Evolutionary conservation across 331 rosid species (phyloP), one percentile per base, ranked within the genome.

Genomic region (Saraca asoca): DNA sequence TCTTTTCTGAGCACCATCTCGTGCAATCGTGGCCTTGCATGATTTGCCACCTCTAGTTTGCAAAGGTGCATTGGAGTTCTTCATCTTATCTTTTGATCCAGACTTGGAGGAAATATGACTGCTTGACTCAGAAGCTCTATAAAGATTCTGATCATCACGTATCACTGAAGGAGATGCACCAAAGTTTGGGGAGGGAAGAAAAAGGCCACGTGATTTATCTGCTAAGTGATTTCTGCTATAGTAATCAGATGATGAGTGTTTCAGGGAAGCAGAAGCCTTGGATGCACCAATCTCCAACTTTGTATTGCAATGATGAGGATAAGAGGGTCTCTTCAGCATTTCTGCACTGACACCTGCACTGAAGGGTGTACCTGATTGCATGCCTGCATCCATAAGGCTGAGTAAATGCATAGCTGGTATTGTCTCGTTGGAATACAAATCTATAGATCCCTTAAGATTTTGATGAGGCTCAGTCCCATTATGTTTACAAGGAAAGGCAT

Each of bases 341-440:
- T 78, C 85, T 43, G 83, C 67, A 64, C 51, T 77, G 42, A 73
- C 91, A 66, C 79, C 79, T 12, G 65, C 62, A 80, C 80, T 82
- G 75, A 81, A 80, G 68, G 90, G 62, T 33, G 92, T 69, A 44
- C 87, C 80, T 9, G 97, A 76, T 73, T 57, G 91, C 91, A 82
- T 82, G 70, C 95, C 85, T 39, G 97, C 87, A 73, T 90, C 91
- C 97, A 94, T 90, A 50, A 94, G 97, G 89, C 96, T 94, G 62
- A 94, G 97, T 75, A 94, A 84, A 87, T 94, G 99, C 99, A 94
- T 90, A 51, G 99, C 97, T 5, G 96, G 95, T 78, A 94, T 90
- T 50, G 93, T 85, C 58, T 94, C 99, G 55, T 90, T 88, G 19
- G 97, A 80, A 85, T 85, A 94, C 75, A 85, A 63, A 82, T 94